Evolutionary conservation across 768 basidiomycete species (phyloP), one percentile per base, ranked within the genome.

Genomic region (Chalciporus sphaerocephalus): DNA sequence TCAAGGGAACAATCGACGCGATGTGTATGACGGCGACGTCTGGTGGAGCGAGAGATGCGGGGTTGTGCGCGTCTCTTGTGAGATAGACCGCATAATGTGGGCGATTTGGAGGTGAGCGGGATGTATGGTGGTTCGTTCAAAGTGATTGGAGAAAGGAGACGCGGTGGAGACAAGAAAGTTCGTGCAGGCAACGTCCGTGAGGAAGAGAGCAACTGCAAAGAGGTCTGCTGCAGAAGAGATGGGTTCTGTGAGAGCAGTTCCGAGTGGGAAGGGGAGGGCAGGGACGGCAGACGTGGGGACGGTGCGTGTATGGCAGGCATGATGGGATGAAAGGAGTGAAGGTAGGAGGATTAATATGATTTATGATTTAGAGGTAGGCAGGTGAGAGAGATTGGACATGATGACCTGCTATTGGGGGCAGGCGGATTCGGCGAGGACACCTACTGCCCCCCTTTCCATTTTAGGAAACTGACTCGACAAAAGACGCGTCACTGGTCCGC

Each of bases 251-350:
- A 10, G 37, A 33, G 25, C 21, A 21, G 16, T 30, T 21, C 44
- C 11, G 52, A 38, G 18, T 43, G 51, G 28, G 38, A 20, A 3
- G 36, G 42, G 11, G 51, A 28, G 36, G 38, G 46, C 23, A 56
- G 59, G 13, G 58, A 50, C 21, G 66, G 64, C 43, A 52, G 51
- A 55, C 67, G 68, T 11, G 72, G 69, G 8, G 64, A 58, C 18
- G 73, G 70, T 13, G 71, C 67, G 57, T 72, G 48, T 62, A 78
- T 73, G 61, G 71, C 55, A 51, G 69, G 67, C 70, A 74, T 73
- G 48, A 44, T 47, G 44, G 12, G 25, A 12, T 55, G 59, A 57
- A 59, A 57, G 62, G 63, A 58, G 55, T 55, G 42, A 23, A 38
- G 52, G 41, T 17, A 42, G 53, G 59, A 54, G 51, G 3, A 32